Evolutionary conservation across 1,284 basidiomycete genomes (phyloP).

Genomic region (Sanghuangporus baumii): DNA sequence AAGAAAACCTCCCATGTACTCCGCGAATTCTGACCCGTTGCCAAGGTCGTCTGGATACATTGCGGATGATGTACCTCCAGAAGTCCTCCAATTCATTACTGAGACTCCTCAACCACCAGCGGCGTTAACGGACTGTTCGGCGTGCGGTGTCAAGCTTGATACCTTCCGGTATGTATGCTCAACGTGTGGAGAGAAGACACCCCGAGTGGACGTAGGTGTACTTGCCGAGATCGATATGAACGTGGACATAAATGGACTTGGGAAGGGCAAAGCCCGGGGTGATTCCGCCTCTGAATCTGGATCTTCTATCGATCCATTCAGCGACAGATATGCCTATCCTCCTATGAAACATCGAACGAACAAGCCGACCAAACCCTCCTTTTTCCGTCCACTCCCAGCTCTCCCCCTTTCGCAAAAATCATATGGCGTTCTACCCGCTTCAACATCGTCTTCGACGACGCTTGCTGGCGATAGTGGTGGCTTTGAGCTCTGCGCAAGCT

Average conservation of each 20-base stretch:
- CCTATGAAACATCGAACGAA: conserved; percentile 16
- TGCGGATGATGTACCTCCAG: conserved; percentile 37
- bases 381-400: conserved; percentile 10
- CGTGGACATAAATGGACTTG: conserved; percentile 18
- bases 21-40: conserved; percentile 28
- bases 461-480: conserved; percentile 33
- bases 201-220: conserved; percentile 23
- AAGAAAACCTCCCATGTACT: conserved; percentile 22
- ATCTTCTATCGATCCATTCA: neutral
- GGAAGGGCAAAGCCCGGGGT: conserved; percentile 32
- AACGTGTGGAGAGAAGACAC: conserved; percentile 74
- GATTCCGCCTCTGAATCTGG: neutral
- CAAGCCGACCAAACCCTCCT: neutral
- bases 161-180: conserved; percentile 83
- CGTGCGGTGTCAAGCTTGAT: conserved; percentile 69
- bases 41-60: conserved; percentile 22
- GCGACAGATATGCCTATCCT: conserved; percentile 17
- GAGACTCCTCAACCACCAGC: conserved; percentile 50
- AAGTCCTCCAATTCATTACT: conserved; percentile 49
- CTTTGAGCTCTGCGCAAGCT: conserved; percentile 78
- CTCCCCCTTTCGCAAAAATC: conserved; percentile 13
- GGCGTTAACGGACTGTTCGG: conserved; percentile 73
- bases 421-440: conserved; percentile 19
- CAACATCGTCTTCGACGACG: conserved; percentile 21
- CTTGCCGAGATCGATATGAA: conserved; percentile 26